Base-by-base conservation (phyloP, 2,329 filamentous ascomycete genomes). In the Trichophyton verrucosum region DNA sequence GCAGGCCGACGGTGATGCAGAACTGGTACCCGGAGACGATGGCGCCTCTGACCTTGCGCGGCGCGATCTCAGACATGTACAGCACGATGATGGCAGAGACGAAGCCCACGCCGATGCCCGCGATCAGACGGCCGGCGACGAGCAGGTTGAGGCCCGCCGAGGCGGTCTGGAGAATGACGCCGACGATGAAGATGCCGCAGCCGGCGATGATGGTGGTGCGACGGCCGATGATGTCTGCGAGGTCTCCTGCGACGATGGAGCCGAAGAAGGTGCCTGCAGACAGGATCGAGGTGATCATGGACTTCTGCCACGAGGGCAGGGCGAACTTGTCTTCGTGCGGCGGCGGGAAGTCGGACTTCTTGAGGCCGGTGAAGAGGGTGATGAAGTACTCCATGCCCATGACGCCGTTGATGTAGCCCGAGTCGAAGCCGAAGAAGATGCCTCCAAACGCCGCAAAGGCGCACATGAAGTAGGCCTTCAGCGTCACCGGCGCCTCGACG, bases 1-100 rank as follows among this genome's bases (percentile, higher is more conserved):
- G 78, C 65, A 94, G 77, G 75, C 89, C 89, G 65, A 91, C 81
- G 63, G 88, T 91, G 73, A 91, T 86, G 73, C 85, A 89, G 79
- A 91, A 91, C 72, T 91, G 88, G 77, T 91, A 91, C 3, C 86
- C 87, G 1, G 86, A 83, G n/a, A 92, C 88, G 58, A 91, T 81
- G 60, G 87, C 85, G 70, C 88, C 88, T 69, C 88, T 84, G 65
- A 94, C 86, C 73, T 88, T 89, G 73, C 81, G 82, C 62, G 86
- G 86, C 42, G 75, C 73, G 71, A 91, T 89, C 76, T 91, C 89
- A 57, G 86, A 89, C 88, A 94, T 92, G 82, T 94, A 91, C 63
- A 91, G 79, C 70, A 91, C 89, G 73, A 91, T 85, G 68, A 90
- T 85, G 68, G 88, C 86, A 7, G 86, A 89, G 66, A 88, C 86